Evolutionary conservation across 2,329 filamentous ascomycete genomes (phyloP).

Genomic region (Scedosporium minutisporum): DNA sequence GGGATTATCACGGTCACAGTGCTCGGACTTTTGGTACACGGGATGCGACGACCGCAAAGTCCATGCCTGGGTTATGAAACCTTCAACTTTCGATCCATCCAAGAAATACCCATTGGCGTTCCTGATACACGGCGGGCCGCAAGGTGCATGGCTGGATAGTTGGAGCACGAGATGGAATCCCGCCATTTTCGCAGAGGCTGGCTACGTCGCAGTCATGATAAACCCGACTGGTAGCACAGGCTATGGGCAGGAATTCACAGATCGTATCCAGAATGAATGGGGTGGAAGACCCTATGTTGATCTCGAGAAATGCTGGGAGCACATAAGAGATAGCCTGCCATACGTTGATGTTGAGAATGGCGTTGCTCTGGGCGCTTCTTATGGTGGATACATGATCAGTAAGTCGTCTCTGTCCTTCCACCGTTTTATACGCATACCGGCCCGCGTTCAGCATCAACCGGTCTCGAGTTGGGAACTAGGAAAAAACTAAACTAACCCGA

Average conservation of each 20-base stretch:
- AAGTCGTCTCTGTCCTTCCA: conserved; percentile 13
- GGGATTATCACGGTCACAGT: conserved; percentile 53
- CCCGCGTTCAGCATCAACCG: too few species aligned
- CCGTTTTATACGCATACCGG: conserved; percentile 22
- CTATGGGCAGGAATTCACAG: conserved; percentile 67
- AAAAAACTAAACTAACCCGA: not conserved
- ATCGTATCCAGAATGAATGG: conserved; percentile 74
- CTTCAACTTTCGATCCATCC: conserved; percentile 50
- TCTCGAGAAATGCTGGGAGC: conserved; percentile 67
- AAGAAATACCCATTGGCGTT: conserved; percentile 74
- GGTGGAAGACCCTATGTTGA: conserved; percentile 78
- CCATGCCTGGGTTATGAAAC: conserved; percentile 60
- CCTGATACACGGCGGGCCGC: conserved; percentile 75
- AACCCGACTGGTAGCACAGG: conserved; percentile 79
- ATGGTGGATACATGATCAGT: conserved; percentile 70
- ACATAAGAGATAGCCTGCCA: conserved; percentile 54
- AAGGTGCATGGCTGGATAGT: conserved; percentile 63
- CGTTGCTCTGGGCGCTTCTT: conserved; percentile 66
- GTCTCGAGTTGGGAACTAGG: too few species aligned
- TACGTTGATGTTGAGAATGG: conserved; percentile 61
- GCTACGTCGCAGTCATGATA: conserved; percentile 71
- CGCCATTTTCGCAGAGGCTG: conserved; percentile 77
- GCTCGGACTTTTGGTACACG: conserved; percentile 44
- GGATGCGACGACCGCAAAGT: conserved; percentile 49
- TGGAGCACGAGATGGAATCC: conserved; percentile 85